phyloP scores from a whole-genome alignment of 352 stramenopile species.

The Phytophthora meadii region DNA sequence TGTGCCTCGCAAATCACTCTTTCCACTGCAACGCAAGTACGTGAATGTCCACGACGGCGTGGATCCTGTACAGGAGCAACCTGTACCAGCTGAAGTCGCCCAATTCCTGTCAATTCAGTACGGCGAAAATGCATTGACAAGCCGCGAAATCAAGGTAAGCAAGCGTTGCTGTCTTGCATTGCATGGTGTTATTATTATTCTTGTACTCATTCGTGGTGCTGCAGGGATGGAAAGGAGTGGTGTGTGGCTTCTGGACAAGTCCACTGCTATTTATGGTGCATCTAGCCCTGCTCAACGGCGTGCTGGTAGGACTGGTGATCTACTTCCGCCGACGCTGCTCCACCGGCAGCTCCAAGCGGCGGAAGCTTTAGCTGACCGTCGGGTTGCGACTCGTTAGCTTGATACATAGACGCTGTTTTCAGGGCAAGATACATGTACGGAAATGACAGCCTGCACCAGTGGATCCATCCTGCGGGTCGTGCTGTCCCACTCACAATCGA shows the following conservation, averaged over 20 bases:
- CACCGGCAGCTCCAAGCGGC: constrained; percentile 41
- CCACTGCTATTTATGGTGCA: constrained; percentile 69
- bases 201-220: constrained; percentile 6
- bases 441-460: background rate
- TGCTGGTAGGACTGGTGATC: constrained; percentile 44
- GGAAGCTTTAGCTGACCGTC: constrained; percentile 44
- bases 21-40: constrained; percentile 57
- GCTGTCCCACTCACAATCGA: constrained; percentile 8
- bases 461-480: background rate
- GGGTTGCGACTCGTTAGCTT: background rate
- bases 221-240: constrained; percentile 81
- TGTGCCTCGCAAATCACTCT: constrained; percentile 64
- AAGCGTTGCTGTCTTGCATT: background rate
- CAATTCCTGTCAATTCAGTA: constrained; percentile 81
- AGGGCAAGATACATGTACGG: background rate
- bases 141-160: constrained; percentile 79
- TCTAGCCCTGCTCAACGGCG: constrained; percentile 46
- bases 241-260: constrained; percentile 80
- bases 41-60: constrained; percentile 59
- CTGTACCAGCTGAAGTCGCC: constrained; percentile 57
- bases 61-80: constrained; percentile 56
- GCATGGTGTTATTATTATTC: background rate
- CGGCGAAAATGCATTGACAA: constrained; percentile 54
- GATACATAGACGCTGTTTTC: background rate
- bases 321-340: constrained; percentile 49